Evolutionary conservation across 805 yeast genomes (phyloP), one percentile per base, ranked within the genome.

Genomic region (Kazachstania kunashirensis): DNA sequence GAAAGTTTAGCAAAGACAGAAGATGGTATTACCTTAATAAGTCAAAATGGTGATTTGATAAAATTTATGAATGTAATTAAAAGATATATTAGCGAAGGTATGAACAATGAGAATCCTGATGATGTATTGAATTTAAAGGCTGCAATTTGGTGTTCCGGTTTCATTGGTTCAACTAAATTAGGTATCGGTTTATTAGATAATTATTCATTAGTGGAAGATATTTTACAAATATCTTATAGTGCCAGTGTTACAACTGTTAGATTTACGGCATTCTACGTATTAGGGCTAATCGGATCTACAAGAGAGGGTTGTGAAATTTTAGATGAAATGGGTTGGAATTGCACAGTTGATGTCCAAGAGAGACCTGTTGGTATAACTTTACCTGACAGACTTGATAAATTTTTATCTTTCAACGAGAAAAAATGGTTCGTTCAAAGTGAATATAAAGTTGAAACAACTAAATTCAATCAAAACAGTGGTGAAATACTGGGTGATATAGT

Each of bases 111-210:
- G 27, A 42, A 46, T 6, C 39, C 36, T 4, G 67, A 61, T 1
- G 36, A 20, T 5, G 65, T 66, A 6, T 58, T 63, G 7, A 69
- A 68, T 43, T 56, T 89, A 18, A 84, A 84, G 51, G 83, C 88
- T 9, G 73, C 80, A 24, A 49, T 89, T 24, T 89, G 96, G 96
- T 78, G 94, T 2, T 66, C 84, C 24, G 96, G 96, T 0, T 77
- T 79, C 48, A 75, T 88, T 21, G 88, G 88, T 2, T 73, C 86
- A 1, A 73, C 85, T 1, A 70, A 71, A 8, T 61, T 69, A 35
- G 96, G 96, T 0, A 75, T 81, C 13, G 63, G 68, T 13, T 60
- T 79, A 29, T 48, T 77, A 25, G 84, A 77, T 41, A 68, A 68
- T 24, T 65, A 60, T 42, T 71, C 71, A 2, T 59, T 75, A 38